phyloP scores from a whole-genome alignment of 2,329 filamentous ascomycete species.

The Neonectria punicea region DNA sequence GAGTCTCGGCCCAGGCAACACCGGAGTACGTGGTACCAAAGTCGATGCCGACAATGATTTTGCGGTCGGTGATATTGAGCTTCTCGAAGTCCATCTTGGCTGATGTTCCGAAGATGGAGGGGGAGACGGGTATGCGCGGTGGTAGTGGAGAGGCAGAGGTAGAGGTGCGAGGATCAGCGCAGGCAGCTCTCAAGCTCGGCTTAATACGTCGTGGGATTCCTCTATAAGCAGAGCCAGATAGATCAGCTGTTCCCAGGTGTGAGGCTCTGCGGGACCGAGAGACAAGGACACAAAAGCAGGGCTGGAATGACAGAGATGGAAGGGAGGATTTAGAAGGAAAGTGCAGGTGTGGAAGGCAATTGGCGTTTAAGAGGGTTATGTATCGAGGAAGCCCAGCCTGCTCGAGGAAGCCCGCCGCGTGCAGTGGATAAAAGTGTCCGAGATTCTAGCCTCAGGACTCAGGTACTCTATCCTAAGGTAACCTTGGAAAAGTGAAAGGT shows the following conservation, averaged over 20 bases:
- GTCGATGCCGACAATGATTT: conserved; percentile 61
- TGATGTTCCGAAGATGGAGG: neutral
- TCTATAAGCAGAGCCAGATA: neutral
- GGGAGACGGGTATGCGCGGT: neutral
- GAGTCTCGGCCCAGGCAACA: conserved; percentile 59
- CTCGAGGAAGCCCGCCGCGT: neutral
- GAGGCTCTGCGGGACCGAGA: neutral
- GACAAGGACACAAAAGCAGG: neutral
- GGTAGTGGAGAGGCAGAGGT: neutral
- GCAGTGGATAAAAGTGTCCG: neutral
- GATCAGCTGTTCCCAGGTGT: neutral
- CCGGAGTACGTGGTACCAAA: conserved; percentile 66
- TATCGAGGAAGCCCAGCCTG: neutral
- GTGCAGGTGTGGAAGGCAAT: conserved; percentile 8
- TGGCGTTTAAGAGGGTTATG: conserved; percentile 19
- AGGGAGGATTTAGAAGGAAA: neutral
- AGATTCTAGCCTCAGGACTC: conserved; percentile 10
- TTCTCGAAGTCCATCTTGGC: conserved; percentile 51
- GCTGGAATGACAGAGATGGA: neutral
- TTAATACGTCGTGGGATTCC: neutral
- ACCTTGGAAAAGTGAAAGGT: neutral
- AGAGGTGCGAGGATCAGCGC: neutral
- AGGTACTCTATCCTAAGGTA: neutral
- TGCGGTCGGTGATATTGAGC: conserved; percentile 49
- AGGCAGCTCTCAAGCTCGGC: neutral